Percentiles rank a stretch among this genome's conserved stretches.
phyloP scores from a whole-genome alignment of 2,329 filamentous ascomycete genomes.

The Verticillium tricorpus region DNA sequence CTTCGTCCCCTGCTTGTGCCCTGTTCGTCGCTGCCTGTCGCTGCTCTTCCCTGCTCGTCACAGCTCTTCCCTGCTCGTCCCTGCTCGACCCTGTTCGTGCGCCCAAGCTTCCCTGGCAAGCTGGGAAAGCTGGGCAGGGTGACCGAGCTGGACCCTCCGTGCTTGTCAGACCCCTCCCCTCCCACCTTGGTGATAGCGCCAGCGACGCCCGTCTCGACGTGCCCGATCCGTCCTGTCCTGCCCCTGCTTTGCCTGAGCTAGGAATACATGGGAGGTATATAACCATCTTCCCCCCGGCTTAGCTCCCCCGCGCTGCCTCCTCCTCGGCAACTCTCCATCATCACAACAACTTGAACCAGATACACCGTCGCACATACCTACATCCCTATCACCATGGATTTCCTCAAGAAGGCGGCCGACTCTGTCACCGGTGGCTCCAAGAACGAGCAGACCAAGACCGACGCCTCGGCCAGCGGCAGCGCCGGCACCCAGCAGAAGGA shows the following conservation, averaged over 20 bases:
- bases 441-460: neutral
- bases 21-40: neutral
- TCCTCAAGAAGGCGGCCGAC: slow-evolving; percentile 30
- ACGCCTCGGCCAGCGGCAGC: neutral
- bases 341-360: neutral
- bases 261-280: neutral
- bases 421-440: slow-evolving; percentile 3
- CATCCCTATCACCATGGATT: slow-evolving; percentile 28
- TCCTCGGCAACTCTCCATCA: neutral
- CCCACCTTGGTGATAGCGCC: neutral
- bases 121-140: neutral
- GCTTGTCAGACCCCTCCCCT: neutral
- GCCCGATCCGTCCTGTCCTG: neutral
- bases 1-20: neutral
- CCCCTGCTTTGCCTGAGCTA: neutral
- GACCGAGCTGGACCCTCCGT: neutral
- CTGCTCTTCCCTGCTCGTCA: too few species aligned
- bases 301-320: neutral
- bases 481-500: neutral
- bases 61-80: neutral
- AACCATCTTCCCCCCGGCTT: neutral
- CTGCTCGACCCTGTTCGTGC: neutral
- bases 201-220: neutral
- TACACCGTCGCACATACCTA: neutral
- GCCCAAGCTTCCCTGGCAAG: neutral